These are phyloP conservation scores for Trichosporon coremiiforme DNA, from an alignment of 1,284 basidiomycete genomes.

Conservation along the genomic window DNA sequence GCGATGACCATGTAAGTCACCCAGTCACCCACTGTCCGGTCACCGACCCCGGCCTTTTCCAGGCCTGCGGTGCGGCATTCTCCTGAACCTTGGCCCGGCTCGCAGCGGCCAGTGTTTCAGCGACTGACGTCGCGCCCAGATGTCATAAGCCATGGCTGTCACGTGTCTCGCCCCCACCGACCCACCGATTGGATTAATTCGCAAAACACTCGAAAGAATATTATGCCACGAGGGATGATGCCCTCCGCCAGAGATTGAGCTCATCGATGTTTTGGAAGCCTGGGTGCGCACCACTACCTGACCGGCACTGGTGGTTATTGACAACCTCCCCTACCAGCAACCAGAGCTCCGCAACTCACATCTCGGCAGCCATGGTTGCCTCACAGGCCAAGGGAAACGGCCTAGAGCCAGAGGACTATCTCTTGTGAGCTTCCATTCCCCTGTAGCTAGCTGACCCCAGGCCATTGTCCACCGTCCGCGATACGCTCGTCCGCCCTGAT, in stretches of 20 bases:
- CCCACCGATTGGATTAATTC: background rate
- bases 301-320: background rate
- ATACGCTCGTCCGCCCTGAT: slow-evolving; percentile 43
- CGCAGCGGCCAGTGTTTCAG: background rate
- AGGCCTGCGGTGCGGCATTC: background rate
- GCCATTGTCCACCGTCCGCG: slow-evolving; percentile 46
- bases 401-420: slow-evolving; percentile 20
- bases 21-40: background rate
- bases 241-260: background rate
- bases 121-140: background rate
- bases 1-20: background rate
- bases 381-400: slow-evolving; percentile 17
- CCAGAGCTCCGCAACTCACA: background rate
- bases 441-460: slow-evolving; percentile 29
- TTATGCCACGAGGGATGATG: slow-evolving; percentile 6
- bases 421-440: slow-evolving; percentile 24
- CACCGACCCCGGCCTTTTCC: background rate
- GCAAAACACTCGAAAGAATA: background rate
- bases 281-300: background rate
- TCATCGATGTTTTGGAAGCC: slow-evolving; percentile 17
- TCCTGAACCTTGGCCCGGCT: slow-evolving; percentile 11
- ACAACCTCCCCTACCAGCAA: background rate
- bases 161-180: background rate
- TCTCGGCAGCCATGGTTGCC: slow-evolving; percentile 20
- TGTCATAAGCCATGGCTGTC: slow-evolving; percentile 1